Evolutionary conservation across 352 stramenopile genomes (phyloP).

Genomic region (Sclerospora graminicola): DNA sequence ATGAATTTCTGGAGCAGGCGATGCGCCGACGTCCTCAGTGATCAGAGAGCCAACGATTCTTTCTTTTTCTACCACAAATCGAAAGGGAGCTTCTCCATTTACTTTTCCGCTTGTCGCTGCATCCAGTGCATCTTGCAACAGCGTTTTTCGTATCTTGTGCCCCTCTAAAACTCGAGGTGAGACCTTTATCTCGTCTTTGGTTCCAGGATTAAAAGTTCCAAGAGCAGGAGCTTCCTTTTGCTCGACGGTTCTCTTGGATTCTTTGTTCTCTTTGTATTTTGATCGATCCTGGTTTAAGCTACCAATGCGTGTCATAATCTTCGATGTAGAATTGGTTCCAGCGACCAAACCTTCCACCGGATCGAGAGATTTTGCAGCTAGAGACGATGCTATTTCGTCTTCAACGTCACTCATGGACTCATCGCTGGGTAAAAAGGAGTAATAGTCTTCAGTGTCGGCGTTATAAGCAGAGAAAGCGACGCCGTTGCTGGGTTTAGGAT

Average conservation of each 20-base stretch:
- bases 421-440: constrained; percentile 46
- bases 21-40: constrained; percentile 1
- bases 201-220: constrained; percentile 11
- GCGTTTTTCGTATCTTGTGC: constrained; percentile 24
- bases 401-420: constrained; percentile 34
- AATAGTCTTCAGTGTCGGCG: constrained; percentile 44
- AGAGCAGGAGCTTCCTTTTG: constrained; percentile 1
- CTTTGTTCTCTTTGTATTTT: not conserved
- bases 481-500: too few relatives aligned
- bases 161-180: constrained; percentile 24
- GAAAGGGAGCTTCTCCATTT: constrained; percentile 33
- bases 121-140: constrained; percentile 43
- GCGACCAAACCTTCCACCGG: constrained; percentile 19
- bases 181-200: constrained; percentile 27
- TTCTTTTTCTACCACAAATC: too few relatives aligned
- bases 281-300: constrained; percentile 3
- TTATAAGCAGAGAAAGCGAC: constrained; percentile 21
- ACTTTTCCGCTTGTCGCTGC: constrained; percentile 1
- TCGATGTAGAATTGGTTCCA: constrained; percentile 7
- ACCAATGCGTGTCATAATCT: constrained; percentile 22
- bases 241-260: not conserved
- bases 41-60: constrained; percentile 12
- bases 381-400: constrained; percentile 3
- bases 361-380: constrained; percentile 2
- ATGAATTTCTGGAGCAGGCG: constrained; percentile 8